A percentile compares a stretch with the other conserved stretches of the same genome.
phyloP scores from a whole-genome alignment of 768 basidiomycete species.

The Brasilioporus rufonigricans region DNA sequence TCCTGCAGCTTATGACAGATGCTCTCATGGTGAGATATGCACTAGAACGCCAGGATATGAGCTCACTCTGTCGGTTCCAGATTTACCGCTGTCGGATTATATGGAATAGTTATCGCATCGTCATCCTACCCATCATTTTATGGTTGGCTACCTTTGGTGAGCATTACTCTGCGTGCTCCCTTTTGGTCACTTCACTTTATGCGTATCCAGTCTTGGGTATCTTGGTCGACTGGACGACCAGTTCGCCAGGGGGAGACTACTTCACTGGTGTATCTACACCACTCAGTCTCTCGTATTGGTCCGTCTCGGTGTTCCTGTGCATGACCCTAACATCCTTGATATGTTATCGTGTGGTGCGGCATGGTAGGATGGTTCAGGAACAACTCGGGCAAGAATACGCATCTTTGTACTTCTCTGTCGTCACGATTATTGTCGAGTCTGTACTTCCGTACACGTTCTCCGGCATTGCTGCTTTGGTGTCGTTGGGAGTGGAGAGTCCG shows the following conservation, averaged over 20 bases:
- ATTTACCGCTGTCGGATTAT: constrained; percentile 13
- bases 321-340: constrained; percentile 9
- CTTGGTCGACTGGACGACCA: constrained; percentile 7
- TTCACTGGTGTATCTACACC: constrained; percentile 2
- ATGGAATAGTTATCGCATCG: neutral
- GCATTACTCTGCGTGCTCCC: neutral
- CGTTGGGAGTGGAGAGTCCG: constrained; percentile 12
- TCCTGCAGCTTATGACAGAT: constrained; percentile 3
- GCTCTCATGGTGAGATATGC: constrained; percentile 20
- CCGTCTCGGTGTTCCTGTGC: neutral
- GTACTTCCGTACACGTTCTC: constrained; percentile 13
- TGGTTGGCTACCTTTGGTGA: neutral
- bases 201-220: constrained; percentile 13
- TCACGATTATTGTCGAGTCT: constrained; percentile 11
- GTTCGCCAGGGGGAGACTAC: constrained; percentile 10
- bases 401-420: constrained; percentile 12
- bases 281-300: constrained; percentile 16
- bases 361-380: constrained; percentile 2
- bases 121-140: neutral
- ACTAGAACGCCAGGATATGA: neutral
- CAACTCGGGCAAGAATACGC: constrained; percentile 4
- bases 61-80: constrained; percentile 23
- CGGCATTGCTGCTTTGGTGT: constrained; percentile 2
- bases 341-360: constrained; percentile 13
- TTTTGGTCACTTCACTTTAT: neutral